phyloP scores from a whole-genome alignment of 2,329 filamentous ascomycete species.

The Fusarium sp. region DNA sequence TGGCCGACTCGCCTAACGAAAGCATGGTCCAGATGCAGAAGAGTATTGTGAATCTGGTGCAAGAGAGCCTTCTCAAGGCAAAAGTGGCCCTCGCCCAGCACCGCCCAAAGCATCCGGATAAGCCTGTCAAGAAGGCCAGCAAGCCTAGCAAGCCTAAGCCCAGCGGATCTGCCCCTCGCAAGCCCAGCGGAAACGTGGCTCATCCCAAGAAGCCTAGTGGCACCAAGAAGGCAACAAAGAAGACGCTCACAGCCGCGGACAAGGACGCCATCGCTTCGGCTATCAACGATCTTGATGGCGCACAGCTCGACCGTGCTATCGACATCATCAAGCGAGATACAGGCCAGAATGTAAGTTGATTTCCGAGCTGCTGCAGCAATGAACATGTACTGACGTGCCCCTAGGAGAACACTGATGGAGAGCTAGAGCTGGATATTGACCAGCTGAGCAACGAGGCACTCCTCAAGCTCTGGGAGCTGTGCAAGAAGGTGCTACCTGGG shows the following conservation, averaged over 20 bases:
- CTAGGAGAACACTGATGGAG: slow-evolving; percentile 69
- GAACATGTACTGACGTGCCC: slow-evolving; percentile 9
- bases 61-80: slow-evolving; percentile 79
- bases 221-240: slow-evolving; percentile 60
- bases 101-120: slow-evolving; percentile 62
- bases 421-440: slow-evolving; percentile 70
- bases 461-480: slow-evolving; percentile 61
- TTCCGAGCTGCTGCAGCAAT: neutral
- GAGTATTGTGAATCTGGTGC: slow-evolving; percentile 71
- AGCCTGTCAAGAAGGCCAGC: slow-evolving; percentile 67
- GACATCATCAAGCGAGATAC: slow-evolving; percentile 91
- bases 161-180: slow-evolving; percentile 54
- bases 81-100: slow-evolving; percentile 69
- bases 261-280: slow-evolving; percentile 92
- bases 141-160: slow-evolving; percentile 67
- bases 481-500: slow-evolving; percentile 55
- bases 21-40: slow-evolving; percentile 67
- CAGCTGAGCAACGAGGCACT: slow-evolving; percentile 66
- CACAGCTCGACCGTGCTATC: slow-evolving; percentile 83
- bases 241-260: slow-evolving; percentile 77
- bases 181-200: slow-evolving; percentile 51
- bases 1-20: slow-evolving; percentile 63
- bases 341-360: slow-evolving; percentile 74
- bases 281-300: slow-evolving; percentile 82
- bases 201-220: slow-evolving; percentile 51